These are phyloP conservation scores for Ligustrum vulgare DNA, from an alignment of 257 asterid species.

Conservation along the genomic window DNA sequence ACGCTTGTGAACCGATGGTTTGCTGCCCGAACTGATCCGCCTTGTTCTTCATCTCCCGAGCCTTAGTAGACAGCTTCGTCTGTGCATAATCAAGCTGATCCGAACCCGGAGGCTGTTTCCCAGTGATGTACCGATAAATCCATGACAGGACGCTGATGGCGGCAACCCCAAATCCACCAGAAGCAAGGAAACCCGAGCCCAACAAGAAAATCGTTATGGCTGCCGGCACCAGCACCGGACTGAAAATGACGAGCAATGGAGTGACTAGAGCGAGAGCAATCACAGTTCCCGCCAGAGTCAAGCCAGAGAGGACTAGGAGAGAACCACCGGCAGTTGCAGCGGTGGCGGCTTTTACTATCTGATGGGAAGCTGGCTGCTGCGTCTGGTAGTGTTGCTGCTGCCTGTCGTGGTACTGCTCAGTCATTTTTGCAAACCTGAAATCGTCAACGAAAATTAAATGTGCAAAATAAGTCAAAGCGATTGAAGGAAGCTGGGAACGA, in stretches of 20 bases:
- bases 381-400: neutral
- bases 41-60: slow-evolving; percentile 43
- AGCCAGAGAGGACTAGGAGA: slow-evolving; percentile 18
- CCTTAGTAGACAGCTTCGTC: slow-evolving; percentile 30
- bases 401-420: neutral
- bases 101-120: slow-evolving; percentile 38
- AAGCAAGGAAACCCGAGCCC: slow-evolving; percentile 21
- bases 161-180: slow-evolving; percentile 35
- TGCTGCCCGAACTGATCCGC: slow-evolving; percentile 12
- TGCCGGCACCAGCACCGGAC: slow-evolving; percentile 30
- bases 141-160: slow-evolving; percentile 40
- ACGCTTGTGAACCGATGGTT: neutral
- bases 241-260: slow-evolving; percentile 25
- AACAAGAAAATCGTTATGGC: slow-evolving; percentile 2
- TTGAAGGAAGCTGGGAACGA: too few relatives aligned
- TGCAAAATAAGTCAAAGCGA: neutral
- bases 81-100: slow-evolving; percentile 36
- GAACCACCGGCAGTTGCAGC: slow-evolving; percentile 25
- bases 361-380: slow-evolving; percentile 16
- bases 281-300: slow-evolving; percentile 21
- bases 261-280: slow-evolving; percentile 16
- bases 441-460: neutral
- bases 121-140: slow-evolving; percentile 40
- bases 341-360: slow-evolving; percentile 35
- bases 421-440: neutral